Percentiles rank a stretch among this genome's conserved stretches.
phyloP scores from a whole-genome alignment of 805 yeast species.

The Saccharomyces jurei region DNA sequence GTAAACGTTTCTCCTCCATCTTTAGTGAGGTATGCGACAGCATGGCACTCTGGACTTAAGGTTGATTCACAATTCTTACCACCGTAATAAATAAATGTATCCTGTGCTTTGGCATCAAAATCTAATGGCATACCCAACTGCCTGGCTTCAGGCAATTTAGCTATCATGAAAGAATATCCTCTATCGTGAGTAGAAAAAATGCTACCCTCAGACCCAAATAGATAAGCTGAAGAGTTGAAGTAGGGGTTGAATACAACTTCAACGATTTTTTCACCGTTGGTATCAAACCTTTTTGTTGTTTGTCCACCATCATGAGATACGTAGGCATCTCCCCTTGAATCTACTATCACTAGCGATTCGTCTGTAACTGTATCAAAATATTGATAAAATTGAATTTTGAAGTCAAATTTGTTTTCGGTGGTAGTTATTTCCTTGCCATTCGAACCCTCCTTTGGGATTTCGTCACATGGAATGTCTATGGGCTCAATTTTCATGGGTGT shows the following conservation, averaged over 20 bases:
- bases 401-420: conserved; percentile 40
- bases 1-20: conserved; percentile 63
- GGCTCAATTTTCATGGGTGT: conserved; percentile 21
- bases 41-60: conserved; percentile 43
- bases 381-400: conserved; percentile 49
- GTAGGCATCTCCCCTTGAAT: conserved; percentile 46
- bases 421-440: conserved; percentile 30
- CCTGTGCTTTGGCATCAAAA: conserved; percentile 51
- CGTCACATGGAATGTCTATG: conserved; percentile 23
- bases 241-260: conserved; percentile 56
- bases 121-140: conserved; percentile 38
- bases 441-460: conserved; percentile 2
- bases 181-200: conserved; percentile 61
- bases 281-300: conserved; percentile 36
- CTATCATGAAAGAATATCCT: conserved; percentile 45
- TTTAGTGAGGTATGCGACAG: conserved; percentile 51
- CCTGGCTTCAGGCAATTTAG: conserved; percentile 47
- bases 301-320: conserved; percentile 69
- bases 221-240: conserved; percentile 25
- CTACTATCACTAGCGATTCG: conserved; percentile 58
- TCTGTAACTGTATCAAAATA: conserved; percentile 40
- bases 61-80: conserved; percentile 47
- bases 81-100: conserved; percentile 64
- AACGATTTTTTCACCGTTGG: conserved; percentile 35
- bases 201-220: conserved; percentile 39